Evolutionary conservation across 345 rosid genomes (phyloP).

Genomic region (Hirschfeldia incana): DNA sequence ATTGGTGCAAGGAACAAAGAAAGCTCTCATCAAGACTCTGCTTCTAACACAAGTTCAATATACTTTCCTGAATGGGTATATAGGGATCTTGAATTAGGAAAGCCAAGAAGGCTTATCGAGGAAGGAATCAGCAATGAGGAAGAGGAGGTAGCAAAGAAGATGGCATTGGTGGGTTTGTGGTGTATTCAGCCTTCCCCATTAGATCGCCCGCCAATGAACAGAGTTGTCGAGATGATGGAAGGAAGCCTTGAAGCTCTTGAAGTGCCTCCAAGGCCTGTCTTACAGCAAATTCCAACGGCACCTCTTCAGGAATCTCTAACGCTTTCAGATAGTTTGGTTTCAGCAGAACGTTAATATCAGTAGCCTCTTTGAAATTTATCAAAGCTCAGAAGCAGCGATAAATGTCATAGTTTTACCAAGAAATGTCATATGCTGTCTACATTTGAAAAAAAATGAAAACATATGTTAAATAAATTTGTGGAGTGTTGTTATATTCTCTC

Average conservation of each 20-base stretch:
- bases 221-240: constrained; percentile 43
- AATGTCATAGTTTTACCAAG: not conserved
- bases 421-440: not conserved
- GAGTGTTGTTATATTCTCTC: not conserved
- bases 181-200: constrained; percentile 42
- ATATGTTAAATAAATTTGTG: not conserved
- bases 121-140: constrained; percentile 13
- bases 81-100: constrained; percentile 22
- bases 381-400: not conserved
- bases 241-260: constrained; percentile 26
- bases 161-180: constrained; percentile 39
- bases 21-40: not conserved
- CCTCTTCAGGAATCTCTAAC: constrained; percentile 24
- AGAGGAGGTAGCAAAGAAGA: constrained; percentile 29
- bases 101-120: not conserved
- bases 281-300: not conserved
- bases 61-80: constrained; percentile 45
- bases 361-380: not conserved
- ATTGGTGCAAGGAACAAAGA: constrained; percentile 25
- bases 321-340: not conserved
- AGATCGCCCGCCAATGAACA: constrained; percentile 29
- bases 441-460: not conserved
- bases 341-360: not conserved
- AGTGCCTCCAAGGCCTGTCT: constrained; percentile 31
- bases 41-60: constrained; percentile 30